Evolutionary conservation across 371 early-diverging fungal species (phyloP), one percentile per base, ranked within the genome.

Genomic region (Rhizopus arrhizus): DNA sequence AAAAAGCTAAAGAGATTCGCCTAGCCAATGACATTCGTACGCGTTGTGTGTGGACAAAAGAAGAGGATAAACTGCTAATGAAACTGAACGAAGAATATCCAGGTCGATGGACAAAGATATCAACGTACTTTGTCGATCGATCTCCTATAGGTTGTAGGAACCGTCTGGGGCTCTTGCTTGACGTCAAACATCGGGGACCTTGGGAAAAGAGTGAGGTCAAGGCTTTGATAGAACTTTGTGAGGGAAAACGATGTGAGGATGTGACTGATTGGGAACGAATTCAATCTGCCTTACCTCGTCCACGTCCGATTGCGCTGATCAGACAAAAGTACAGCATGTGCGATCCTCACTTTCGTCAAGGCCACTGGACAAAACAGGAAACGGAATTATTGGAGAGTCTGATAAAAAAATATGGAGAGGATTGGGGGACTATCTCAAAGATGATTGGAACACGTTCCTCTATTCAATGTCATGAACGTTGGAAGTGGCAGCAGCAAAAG

Each of bases 381-480:
- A 49, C 56, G 3, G 52, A 62, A 0, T 36, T 41, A 28, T 22
- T 77, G 36, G 40, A 46, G 15, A 5, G 34, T 1, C n/a, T 67
- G 10, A 60, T 79, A 0, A 5, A 7, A 0, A 28, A 31, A 0
- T 65, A 66, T 32, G 74, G 72, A 11, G 56, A 57, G 1, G 5
- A 65, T 0, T 58, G 72, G 71, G 62, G 49, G 0, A 16, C 12
- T 0, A 47, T 79, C 0, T 65, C 71, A 2, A 9, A 16, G 0
- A 35, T 62, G 3, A 61, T 79, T 41, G 55, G 65, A 0, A 62
- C 74, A 0, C 61, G 80, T 32, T 66, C 72, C 12, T 40, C 36
- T 3, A 60, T 70, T 50, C 80, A 80, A 22, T 77, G 77, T 31
- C 61, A 68, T 6, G 80, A 80, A 50, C 64, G 75, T 28, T 80